Evolutionary conservation across 306 rosid genomes (phyloP).

Genomic region (Cyclanthera cordifolia): DNA sequence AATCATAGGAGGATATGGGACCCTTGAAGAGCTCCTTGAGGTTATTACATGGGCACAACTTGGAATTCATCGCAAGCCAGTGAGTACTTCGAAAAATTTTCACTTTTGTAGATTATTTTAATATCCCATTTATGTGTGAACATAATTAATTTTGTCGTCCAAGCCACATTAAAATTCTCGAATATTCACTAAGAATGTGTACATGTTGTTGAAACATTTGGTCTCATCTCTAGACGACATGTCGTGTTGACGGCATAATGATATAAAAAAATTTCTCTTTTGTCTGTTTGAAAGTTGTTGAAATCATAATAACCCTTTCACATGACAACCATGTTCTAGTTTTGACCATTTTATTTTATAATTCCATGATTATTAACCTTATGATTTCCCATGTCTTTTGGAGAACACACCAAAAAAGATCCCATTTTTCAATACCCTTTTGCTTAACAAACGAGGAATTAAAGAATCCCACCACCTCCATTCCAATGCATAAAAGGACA

Average conservation of each 20-base stretch:
- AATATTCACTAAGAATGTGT: neutral
- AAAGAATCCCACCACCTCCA: neutral
- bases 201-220: neutral
- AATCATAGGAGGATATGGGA: conserved; percentile 81
- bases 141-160: neutral
- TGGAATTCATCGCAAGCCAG: conserved; percentile 95
- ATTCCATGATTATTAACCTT: conserved; percentile 7
- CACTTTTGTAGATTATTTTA: neutral
- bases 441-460: neutral
- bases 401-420: neutral
- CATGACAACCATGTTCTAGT: conserved; percentile 11
- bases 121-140: neutral
- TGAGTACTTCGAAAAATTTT: conserved; percentile 20
- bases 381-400: conserved; percentile 10
- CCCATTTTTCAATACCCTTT: neutral
- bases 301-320: neutral
- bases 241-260: conserved; percentile 5
- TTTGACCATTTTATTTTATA: neutral
- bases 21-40: conserved; percentile 94
- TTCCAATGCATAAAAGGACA: neutral
- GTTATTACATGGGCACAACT: conserved; percentile 99
- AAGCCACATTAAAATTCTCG: neutral
- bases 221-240: neutral
- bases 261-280: no score
- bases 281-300: neutral